Percentiles rank a stretch among this genome's conserved stretches.
Evolutionary conservation across 208 protist species (phyloP).

Genomic region (Borovskyia barvae): DNA sequence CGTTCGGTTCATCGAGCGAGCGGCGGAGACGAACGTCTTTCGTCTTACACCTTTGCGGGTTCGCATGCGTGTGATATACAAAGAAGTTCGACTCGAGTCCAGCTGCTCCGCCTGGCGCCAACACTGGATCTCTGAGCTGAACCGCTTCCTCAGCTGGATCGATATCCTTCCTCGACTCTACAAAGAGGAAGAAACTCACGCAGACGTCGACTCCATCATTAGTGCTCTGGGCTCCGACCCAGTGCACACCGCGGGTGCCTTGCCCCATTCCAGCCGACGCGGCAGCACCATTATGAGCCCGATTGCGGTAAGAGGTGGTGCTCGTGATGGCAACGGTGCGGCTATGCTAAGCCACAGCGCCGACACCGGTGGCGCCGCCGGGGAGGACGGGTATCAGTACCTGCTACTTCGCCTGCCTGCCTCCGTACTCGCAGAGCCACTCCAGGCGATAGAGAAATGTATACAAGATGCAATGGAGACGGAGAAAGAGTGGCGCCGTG

Average conservation of each 20-base stretch:
- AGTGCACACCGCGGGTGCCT: neutral
- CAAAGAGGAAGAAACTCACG: slow-evolving; percentile 43
- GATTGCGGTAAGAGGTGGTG: neutral
- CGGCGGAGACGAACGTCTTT: slow-evolving; percentile 74
- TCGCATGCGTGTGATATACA: slow-evolving; percentile 77
- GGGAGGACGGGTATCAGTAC: slow-evolving; percentile 43
- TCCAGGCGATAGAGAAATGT: slow-evolving; percentile 76
- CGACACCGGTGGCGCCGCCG: neutral
- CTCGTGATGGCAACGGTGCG: neutral
- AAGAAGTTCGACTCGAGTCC: slow-evolving; percentile 67
- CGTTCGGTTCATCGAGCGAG: slow-evolving; percentile 49
- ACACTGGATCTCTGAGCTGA: slow-evolving; percentile 81
- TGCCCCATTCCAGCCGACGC: slow-evolving; percentile 1
- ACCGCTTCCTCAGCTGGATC: slow-evolving; percentile 74
- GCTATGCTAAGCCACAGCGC: neutral
- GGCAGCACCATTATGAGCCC: neutral
- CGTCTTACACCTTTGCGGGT: slow-evolving; percentile 78
- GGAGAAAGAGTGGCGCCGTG: slow-evolving; percentile 80
- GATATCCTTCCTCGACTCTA: slow-evolving; percentile 63
- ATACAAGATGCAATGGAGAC: slow-evolving; percentile 71
- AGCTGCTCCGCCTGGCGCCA: slow-evolving; percentile 58
- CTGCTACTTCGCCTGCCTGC: slow-evolving; percentile 51
- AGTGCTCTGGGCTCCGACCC: neutral
- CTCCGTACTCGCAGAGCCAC: slow-evolving; percentile 51
- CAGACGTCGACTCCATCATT: slow-evolving; percentile 4